Base-by-base conservation (phyloP, 768 basidiomycete genomes). In the Lactarius quietus region DNA sequence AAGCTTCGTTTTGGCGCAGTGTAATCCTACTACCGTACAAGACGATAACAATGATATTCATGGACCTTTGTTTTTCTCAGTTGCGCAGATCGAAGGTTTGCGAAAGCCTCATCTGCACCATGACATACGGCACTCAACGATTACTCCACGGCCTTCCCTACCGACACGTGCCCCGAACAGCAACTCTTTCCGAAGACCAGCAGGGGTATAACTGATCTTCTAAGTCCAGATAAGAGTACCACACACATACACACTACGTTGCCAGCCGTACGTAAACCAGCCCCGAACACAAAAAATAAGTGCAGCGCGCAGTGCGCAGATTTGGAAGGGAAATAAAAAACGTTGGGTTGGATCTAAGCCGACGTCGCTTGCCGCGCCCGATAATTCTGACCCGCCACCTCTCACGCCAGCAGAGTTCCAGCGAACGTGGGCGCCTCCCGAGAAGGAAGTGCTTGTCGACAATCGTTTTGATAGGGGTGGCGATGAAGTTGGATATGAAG, bases 401-500 rank as follows among this genome's bases (percentile, higher is more conserved):
- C 82, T 78, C 51, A 65, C 61, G n/a, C 77, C 76, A 2, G 72
- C 70, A 10, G 75, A 72, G n/a, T 72, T 71, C 75, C 74, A 75
- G 51, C 75, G 73, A 36, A 69, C 68, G 58, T 74, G 75, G 10
- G 73, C 71, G 57, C 73, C 70, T 38, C 66, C 63, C 3, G 76
- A 78, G 1, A 8, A 77, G 6, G 70, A 61, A 3, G 77, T 81
- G 18, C 77, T 72, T 1, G 76, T 75, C 2, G 87, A 88, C 31
- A 87, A 76, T 69, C 89, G 83, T 55, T 87, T 80, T 66, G 88
- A 86, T 3, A 88, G 75, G 12, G 87, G 88, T 3, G 88, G 88
- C 0, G 87, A 84, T 12, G 80, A 61, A 0, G 86, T 84, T 0
- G 82, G 85, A 61, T 85, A 82, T 7, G 87, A 88, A 59, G 79